A percentile compares a stretch with the other conserved stretches of the same genome.
These are phyloP conservation scores for Apiotrichum mycotoxinovorans DNA, from an alignment of 1,284 basidiomycete genomes.

Conservation along the genomic window DNA sequence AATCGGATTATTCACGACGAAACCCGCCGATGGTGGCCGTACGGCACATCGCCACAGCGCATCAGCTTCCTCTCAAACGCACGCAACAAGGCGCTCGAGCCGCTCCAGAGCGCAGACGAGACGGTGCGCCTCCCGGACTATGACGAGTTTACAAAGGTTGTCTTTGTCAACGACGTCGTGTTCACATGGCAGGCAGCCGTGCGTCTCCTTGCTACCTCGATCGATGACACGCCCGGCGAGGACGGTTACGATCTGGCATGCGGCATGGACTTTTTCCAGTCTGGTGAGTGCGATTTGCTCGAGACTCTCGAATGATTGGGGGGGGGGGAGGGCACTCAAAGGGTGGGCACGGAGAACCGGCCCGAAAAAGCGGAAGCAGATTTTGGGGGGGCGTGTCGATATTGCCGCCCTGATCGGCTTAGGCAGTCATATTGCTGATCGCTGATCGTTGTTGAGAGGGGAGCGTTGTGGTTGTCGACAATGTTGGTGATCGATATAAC, in stretches of 20 bases:
- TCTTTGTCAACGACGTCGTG: slow-evolving; percentile 58
- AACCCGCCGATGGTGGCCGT: slow-evolving; percentile 38
- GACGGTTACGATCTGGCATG: slow-evolving; percentile 57
- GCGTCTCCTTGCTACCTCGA: slow-evolving; percentile 54
- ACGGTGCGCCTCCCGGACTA: slow-evolving; percentile 37
- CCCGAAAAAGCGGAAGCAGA: neutral
- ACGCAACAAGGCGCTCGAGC: slow-evolving; percentile 55
- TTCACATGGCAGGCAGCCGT: slow-evolving; percentile 54
- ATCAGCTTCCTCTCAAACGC: slow-evolving; percentile 54
- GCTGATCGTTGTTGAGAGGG: neutral
- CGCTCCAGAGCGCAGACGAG: slow-evolving; percentile 31
- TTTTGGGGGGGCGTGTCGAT: neutral
- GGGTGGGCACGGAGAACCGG: neutral
- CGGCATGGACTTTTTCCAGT: slow-evolving; percentile 55
- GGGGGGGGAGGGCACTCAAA: neutral
- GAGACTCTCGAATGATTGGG: neutral
- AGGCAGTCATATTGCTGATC: neutral
- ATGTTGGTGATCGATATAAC: neutral
- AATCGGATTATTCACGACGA: slow-evolving; percentile 48
- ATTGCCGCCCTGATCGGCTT: neutral
- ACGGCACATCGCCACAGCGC: slow-evolving; percentile 50
- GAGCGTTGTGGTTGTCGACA: neutral
- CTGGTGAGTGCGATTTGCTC: slow-evolving; percentile 37
- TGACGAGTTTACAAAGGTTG: slow-evolving; percentile 52
- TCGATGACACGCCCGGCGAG: slow-evolving; percentile 17